These are phyloP conservation scores for Lipomyces sp. DNA, from an alignment of 805 yeast genomes.

Conservation along the genomic window DNA sequence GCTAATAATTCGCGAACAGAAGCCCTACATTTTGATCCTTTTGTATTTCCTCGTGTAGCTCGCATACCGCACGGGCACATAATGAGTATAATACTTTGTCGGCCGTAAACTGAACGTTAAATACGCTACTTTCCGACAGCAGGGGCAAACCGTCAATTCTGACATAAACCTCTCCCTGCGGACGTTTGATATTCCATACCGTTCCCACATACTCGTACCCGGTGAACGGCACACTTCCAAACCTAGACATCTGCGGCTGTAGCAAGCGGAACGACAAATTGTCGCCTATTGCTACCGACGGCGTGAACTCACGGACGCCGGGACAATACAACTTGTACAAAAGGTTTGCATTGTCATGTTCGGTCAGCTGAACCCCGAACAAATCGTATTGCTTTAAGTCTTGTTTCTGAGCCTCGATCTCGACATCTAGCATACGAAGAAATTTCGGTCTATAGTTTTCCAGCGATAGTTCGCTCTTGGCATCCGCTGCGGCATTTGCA, in stretches of 20 bases:
- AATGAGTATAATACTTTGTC: conserved; percentile 2
- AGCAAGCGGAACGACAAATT: conserved; percentile 14
- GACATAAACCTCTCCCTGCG: conserved; percentile 17
- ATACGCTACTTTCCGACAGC: conserved; percentile 11
- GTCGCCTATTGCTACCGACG: conserved; percentile 22
- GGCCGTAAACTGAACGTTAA: conserved; percentile 17
- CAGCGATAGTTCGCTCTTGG: neutral
- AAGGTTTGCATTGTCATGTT: neutral
- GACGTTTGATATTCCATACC: conserved; percentile 20
- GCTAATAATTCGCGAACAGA: neutral
- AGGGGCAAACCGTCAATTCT: conserved; percentile 15
- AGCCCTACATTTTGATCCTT: neutral
- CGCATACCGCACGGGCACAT: conserved; percentile 7
- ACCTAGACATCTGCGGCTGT: conserved; percentile 17
- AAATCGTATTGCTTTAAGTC: conserved; percentile 15
- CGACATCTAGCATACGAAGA: conserved; percentile 8
- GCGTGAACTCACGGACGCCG: conserved; percentile 26
- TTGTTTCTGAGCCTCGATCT: conserved; percentile 14
- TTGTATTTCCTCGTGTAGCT: conserved; percentile 3
- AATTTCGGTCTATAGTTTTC: conserved; percentile 5
- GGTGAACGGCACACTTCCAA: conserved; percentile 13
- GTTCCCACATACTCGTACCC: conserved; percentile 16
- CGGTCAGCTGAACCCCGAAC: conserved; percentile 10
- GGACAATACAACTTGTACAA: conserved; percentile 18
- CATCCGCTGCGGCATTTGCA: neutral